phyloP scores from a whole-genome alignment of 2,329 filamentous ascomycete species.

The Achaetomium macrosporum region DNA sequence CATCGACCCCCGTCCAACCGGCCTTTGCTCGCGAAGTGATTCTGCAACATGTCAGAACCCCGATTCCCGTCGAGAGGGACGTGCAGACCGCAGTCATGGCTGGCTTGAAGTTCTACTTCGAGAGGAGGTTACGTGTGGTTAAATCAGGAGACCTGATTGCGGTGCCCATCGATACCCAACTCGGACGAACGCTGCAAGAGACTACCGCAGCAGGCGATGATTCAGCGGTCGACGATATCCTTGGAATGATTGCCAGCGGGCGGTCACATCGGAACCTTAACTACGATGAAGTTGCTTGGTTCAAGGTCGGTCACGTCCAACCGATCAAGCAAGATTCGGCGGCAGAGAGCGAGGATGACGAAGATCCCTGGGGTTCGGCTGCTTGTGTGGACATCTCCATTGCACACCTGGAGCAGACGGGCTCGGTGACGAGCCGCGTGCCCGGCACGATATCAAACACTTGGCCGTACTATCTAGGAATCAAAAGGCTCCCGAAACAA shows the following conservation, averaged over 20 bases:
- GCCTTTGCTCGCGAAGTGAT: slow-evolving; percentile 70
- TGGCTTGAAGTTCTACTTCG: slow-evolving; percentile 83
- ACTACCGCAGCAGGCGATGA: slow-evolving; percentile 51
- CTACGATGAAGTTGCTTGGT: slow-evolving; percentile 75
- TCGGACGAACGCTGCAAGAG: slow-evolving; percentile 78
- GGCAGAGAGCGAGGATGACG: slow-evolving; percentile 51
- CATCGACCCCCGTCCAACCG: slow-evolving; percentile 49
- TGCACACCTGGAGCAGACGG: slow-evolving; percentile 87
- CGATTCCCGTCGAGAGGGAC: slow-evolving; percentile 76
- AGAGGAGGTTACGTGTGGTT: slow-evolving; percentile 72
- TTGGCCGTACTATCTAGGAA: slow-evolving; percentile 86
- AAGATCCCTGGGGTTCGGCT: slow-evolving; percentile 77
- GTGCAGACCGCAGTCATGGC: slow-evolving; percentile 82
- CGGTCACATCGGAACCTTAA: slow-evolving; percentile 27
- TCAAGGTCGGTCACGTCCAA: slow-evolving; percentile 74
- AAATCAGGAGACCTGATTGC: slow-evolving; percentile 84
- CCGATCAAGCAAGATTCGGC: slow-evolving; percentile 38
- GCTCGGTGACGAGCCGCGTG: slow-evolving; percentile 74
- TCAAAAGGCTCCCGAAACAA: slow-evolving; percentile 58
- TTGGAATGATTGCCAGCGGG: slow-evolving; percentile 45
- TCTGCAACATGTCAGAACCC: slow-evolving; percentile 81
- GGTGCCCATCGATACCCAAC: slow-evolving; percentile 77
- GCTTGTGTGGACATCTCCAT: slow-evolving; percentile 79
- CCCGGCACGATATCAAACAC: slow-evolving; percentile 69
- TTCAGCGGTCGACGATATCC: slow-evolving; percentile 65